Evolutionary conservation across 2,329 filamentous ascomycete genomes (phyloP), one percentile per base, ranked within the genome.

Genomic region (Cladophialophora immunda): DNA sequence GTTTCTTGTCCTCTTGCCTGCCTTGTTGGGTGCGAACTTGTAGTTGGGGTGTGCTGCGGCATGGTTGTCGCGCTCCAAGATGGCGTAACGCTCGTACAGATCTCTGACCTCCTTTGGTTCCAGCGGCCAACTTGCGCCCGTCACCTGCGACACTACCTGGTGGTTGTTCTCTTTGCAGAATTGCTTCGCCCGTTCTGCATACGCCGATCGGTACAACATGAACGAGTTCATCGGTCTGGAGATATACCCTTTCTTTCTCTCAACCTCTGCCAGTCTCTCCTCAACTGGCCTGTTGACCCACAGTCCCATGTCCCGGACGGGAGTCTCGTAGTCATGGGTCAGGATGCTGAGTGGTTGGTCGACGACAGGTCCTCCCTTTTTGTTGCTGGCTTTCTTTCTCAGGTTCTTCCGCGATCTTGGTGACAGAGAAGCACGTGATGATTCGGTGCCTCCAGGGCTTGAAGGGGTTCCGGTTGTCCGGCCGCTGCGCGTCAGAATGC

Each of bases 221-320:
- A 98, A 99, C 0, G 92, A 94, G 78, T 99, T 99, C 90, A 97
- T 97, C 2, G 95, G 94, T 32, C 95, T 86, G 74, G 94, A 93
- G 72, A 98, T 86, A 76, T 94, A 93, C 29, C 92, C 92, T 73
- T 89, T 92, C 65, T 88, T 86, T 73, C 87, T 86, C 52, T 88
- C 85, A 9, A 90, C 88, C 77, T 97, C 93, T 62, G 82, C 80
- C 57, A 83, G 83, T 64, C 94, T 87, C 6, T 85, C 84, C 64
- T 92, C 89, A 1, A 83, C 80, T 9, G 91, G 83, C 58, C 94
- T 87, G 73, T 90, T 88, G 38, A 96, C 93, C 83, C 91, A 97
- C 29, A 84, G 83, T 60, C 90, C 87, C 81, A 97, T 97, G 77
- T 98, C 90, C 58, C 87, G 86, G 57, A 96, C 83, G 0, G 87